Evolutionary conservation across 345 rosid genomes (phyloP).

Genomic region (Hirschfeldia incana): DNA sequence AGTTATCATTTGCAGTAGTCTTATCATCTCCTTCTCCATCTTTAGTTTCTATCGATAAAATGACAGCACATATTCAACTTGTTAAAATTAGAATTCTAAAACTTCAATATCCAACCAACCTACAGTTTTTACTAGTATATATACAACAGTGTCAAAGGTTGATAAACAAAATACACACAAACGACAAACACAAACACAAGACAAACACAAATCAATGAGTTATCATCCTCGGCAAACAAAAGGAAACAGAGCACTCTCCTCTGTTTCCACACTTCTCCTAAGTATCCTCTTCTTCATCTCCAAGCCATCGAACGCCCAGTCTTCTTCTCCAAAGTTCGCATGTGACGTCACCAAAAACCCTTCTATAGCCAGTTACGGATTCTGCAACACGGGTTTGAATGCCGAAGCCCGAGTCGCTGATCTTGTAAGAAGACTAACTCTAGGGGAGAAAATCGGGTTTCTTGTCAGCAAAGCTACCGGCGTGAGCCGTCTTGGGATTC

Average conservation of each 20-base stretch:
- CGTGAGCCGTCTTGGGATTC: not conserved
- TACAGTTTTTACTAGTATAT: not conserved
- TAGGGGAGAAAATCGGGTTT: slow-evolving; percentile 2
- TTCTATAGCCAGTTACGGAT: slow-evolving; percentile 41
- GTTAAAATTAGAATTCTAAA: not conserved
- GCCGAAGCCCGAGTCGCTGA: not conserved
- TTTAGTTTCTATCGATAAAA: not conserved
- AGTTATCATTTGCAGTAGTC: not conserved
- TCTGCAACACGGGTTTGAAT: slow-evolving; percentile 11
- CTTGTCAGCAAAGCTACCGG: not conserved
- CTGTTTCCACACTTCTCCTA: slow-evolving; percentile 45
- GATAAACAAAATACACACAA: not conserved
- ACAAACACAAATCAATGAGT: slow-evolving; percentile 3
- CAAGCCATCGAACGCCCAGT: slow-evolving; percentile 30
- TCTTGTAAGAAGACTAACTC: slow-evolving; percentile 22
- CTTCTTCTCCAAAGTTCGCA: slow-evolving; percentile 59
- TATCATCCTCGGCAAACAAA: not conserved
- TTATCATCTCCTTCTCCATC: not conserved
- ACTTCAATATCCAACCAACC: not conserved
- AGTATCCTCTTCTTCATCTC: slow-evolving; percentile 15
- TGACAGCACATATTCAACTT: not conserved
- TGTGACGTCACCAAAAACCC: slow-evolving; percentile 57
- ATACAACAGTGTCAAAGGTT: not conserved
- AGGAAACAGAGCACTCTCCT: slow-evolving; percentile 22
- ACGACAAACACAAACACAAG: not conserved